Conservation (phyloP, 1,139 yeast species). For the Saccharomyces hybrid region DNA sequence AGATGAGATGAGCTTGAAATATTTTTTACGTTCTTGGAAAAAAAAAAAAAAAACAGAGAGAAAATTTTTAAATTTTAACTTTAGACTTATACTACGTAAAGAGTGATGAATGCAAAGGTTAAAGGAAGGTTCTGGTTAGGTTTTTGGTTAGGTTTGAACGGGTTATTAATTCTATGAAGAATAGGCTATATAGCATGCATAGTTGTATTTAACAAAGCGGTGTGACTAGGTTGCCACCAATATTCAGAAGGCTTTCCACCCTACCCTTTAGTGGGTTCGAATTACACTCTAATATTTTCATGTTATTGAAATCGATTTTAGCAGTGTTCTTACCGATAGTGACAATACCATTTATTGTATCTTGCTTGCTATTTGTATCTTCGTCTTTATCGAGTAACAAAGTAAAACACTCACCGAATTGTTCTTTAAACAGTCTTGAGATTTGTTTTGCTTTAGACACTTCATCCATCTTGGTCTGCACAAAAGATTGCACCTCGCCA, state of each 20-base stretch:
- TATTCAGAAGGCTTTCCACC: slow-evolving; percentile 67
- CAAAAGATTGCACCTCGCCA: neutral
- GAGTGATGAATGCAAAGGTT: neutral
- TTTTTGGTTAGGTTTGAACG: neutral
- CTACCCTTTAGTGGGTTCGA: slow-evolving; percentile 75
- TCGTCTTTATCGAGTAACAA: slow-evolving; percentile 28
- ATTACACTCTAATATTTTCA: slow-evolving; percentile 58
- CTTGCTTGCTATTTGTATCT: slow-evolving; percentile 39
- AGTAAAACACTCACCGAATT: slow-evolving; percentile 72
- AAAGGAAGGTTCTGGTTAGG: neutral
- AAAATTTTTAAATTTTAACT: neutral
- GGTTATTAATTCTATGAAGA: neutral
- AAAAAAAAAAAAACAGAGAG: too few relatives aligned
- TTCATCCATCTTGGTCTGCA: slow-evolving; percentile 28
- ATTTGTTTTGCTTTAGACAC: slow-evolving; percentile 56
- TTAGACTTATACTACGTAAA: neutral
- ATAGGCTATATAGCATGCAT: neutral
- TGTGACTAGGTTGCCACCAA: slow-evolving; percentile 76
- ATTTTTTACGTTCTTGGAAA: neutral
- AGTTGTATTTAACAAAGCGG: slow-evolving; percentile 42
- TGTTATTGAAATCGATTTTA: slow-evolving; percentile 50
- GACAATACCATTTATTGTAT: slow-evolving; percentile 34
- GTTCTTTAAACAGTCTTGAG: slow-evolving; percentile 60
- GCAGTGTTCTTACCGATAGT: slow-evolving; percentile 72
- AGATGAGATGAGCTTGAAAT: slow-evolving; percentile 8